These are phyloP conservation scores for Linum usitatissimum DNA, from an alignment of 345 rosid species.

Conservation along the genomic window DNA sequence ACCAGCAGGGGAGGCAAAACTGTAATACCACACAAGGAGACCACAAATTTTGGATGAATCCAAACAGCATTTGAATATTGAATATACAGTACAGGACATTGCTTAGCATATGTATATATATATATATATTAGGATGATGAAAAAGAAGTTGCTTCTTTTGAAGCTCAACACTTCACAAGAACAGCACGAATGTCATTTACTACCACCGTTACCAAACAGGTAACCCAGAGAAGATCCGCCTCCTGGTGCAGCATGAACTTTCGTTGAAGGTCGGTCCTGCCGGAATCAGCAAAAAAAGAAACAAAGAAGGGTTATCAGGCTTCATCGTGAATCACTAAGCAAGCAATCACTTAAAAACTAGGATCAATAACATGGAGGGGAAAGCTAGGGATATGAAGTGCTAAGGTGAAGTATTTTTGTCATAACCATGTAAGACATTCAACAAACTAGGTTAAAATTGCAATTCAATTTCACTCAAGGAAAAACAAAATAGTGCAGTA, in stretches of 20 bases:
- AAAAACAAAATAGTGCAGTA: not conserved
- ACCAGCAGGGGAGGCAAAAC: no score
- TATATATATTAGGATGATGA: not conserved
- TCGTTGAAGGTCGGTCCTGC: conserved; percentile 28
- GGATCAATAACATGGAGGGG: not conserved
- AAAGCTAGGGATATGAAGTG: not conserved
- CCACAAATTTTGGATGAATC: no score
- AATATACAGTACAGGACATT: not conserved
- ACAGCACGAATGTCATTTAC: conserved; percentile 5
- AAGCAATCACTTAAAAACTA: not conserved
- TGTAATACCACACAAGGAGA: no score
- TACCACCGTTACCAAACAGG: conserved; percentile 17
- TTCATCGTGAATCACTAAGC: not conserved
- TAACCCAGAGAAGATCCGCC: conserved; percentile 24
- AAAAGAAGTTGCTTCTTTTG: not conserved
- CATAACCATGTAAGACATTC: not conserved
- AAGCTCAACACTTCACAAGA: not conserved
- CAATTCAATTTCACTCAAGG: not conserved
- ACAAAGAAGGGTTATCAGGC: not conserved
- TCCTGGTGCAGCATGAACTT: conserved; percentile 27
- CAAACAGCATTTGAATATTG: not conserved
- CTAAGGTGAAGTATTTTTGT: not conserved
- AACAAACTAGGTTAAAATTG: not conserved
- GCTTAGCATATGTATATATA: not conserved
- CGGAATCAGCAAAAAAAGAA: not conserved